phyloP scores from a whole-genome alignment of 257 asterid genomes.

The Capsicum pubescens region DNA sequence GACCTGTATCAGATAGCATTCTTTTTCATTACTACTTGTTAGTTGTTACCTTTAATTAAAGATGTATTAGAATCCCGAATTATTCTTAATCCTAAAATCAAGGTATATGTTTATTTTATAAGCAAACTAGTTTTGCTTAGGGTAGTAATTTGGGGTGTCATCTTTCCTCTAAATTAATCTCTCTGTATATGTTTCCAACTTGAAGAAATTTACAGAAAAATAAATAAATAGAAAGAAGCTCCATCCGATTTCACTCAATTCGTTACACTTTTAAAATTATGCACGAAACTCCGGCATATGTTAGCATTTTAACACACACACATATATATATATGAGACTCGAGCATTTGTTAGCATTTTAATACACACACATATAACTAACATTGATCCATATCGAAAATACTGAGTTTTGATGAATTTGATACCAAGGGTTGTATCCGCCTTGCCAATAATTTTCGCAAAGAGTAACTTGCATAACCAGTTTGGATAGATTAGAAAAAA shows the following conservation, averaged over 20 bases:
- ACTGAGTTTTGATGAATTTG: not conserved
- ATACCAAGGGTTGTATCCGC: not conserved
- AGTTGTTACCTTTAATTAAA: not conserved
- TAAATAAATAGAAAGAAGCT: too few species aligned
- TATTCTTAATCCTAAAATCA: constrained; percentile 3
- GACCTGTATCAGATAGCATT: not conserved
- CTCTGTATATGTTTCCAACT: not conserved
- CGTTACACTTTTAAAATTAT: not conserved
- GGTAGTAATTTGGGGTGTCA: not conserved
- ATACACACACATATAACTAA: not conserved
- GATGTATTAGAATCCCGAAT: not conserved
- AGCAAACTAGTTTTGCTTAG: not conserved
- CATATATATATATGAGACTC: not conserved
- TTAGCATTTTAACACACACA: not conserved
- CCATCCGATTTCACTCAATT: not conserved
- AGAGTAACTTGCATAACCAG: not conserved
- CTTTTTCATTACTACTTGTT: not conserved
- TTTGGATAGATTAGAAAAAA: not conserved
- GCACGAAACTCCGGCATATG: not conserved
- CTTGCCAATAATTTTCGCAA: not conserved
- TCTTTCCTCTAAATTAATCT: not conserved
- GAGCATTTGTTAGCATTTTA: not conserved
- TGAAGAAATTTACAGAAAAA: too few species aligned
- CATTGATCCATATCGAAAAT: too few species aligned
- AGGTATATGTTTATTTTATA: not conserved